These are phyloP conservation scores for Lactarius sp. DNA, from an alignment of 768 basidiomycete genomes.

Conservation along the genomic window DNA sequence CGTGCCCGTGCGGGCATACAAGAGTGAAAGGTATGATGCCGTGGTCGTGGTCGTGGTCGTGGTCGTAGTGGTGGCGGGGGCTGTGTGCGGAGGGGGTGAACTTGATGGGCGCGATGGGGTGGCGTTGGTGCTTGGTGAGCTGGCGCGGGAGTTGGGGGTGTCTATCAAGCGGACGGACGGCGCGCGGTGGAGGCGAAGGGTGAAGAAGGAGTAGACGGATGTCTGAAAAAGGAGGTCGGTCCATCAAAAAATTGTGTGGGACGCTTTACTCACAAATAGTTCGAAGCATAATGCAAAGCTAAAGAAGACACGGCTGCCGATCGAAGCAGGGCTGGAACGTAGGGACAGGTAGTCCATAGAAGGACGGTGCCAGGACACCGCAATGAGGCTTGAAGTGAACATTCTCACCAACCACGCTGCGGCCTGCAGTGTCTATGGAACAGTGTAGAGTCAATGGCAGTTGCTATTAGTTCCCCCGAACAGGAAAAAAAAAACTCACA, in stretches of 20 bases:
- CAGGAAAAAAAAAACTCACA: conserved; percentile 36
- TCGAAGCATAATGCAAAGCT: conserved; percentile 45
- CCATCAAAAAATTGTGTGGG: background rate
- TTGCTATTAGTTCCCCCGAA: background rate
- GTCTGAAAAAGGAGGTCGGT: conserved; percentile 37
- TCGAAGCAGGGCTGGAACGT: conserved; percentile 35
- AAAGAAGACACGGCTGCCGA: conserved; percentile 44
- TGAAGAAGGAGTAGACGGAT: conserved; percentile 45
- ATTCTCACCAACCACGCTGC: conserved; percentile 55
- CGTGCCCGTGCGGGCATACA: conserved; percentile 18
- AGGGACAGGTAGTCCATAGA: conserved; percentile 39
- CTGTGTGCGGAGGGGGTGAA: conserved; percentile 31
- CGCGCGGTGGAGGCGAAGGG: conserved; percentile 61
- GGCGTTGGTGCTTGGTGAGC: conserved; percentile 26
- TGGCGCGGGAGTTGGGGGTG: conserved; percentile 39
- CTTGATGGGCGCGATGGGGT: conserved; percentile 38
- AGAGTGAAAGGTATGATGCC: conserved; percentile 11
- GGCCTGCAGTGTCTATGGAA: conserved; percentile 52
- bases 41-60: background rate
- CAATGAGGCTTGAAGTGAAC: conserved; percentile 43
- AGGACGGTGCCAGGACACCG: conserved; percentile 39
- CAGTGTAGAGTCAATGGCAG: background rate
- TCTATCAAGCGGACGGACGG: conserved; percentile 68
- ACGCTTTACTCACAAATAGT: conserved; percentile 43
- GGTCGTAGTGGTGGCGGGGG: background rate